Conservation (phyloP, 805 yeast genomes). For the Wickerhamomyces xylosicus region DNA sequence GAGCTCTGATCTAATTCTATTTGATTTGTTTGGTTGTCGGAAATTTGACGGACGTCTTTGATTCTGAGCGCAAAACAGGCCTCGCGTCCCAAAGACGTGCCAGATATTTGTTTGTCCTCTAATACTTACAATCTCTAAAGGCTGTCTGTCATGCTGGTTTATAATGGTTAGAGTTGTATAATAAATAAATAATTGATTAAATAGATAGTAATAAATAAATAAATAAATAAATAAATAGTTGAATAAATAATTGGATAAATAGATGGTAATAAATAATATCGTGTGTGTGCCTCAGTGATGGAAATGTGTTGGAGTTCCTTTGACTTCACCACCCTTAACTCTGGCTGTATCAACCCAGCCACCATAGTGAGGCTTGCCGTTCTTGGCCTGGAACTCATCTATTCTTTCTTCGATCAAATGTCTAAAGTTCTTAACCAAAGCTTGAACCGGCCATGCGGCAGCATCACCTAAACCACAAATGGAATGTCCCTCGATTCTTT, state of each 20-base stretch:
- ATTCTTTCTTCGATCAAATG: conserved; percentile 76
- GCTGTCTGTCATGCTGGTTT: no score
- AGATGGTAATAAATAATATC: background rate
- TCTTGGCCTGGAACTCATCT: conserved; percentile 40
- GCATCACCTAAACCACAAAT: conserved; percentile 92
- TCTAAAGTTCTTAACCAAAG: conserved; percentile 74
- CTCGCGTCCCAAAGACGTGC: no score
- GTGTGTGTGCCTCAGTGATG: conserved; percentile 14
- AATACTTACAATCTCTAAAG: no score
- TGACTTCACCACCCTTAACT: conserved; percentile 52
- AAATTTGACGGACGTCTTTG: no score
- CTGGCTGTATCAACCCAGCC: conserved; percentile 67
- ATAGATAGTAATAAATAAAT: background rate
- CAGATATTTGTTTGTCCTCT: no score
- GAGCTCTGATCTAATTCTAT: no score
- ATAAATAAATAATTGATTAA: conserved; percentile 6
- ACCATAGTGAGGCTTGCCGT: conserved; percentile 40
- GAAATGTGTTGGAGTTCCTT: conserved; percentile 37
- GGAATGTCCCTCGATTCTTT: conserved; percentile 86
- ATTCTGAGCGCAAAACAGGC: no score
- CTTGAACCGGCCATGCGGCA: conserved; percentile 91
- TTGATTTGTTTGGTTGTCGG: no score
- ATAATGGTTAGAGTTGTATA: no score
- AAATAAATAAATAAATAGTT: conserved; percentile 5
- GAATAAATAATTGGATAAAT: conserved; percentile 5